A percentile compares a stretch with the other conserved stretches of the same genome.
Conservation (phyloP, 2,329 filamentous ascomycete species). For the Calonectria henricotiae region DNA sequence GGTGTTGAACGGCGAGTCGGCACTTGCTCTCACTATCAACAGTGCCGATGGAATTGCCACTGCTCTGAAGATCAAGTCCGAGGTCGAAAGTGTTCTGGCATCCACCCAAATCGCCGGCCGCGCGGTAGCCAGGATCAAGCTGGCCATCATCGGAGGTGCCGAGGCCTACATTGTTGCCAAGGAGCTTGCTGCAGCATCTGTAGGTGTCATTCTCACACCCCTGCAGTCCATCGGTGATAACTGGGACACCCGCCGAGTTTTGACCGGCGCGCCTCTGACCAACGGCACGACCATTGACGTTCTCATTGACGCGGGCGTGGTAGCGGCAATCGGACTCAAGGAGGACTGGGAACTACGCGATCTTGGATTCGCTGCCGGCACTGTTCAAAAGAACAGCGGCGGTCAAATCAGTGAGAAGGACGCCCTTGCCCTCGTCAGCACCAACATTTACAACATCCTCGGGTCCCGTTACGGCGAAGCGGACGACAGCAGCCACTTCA, state of each 20-base stretch:
- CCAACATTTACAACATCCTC: slow-evolving; percentile 73
- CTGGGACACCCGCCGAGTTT: slow-evolving; percentile 76
- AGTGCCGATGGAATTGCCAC: slow-evolving; percentile 76
- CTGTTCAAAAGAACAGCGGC: slow-evolving; percentile 70
- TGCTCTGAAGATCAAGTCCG: slow-evolving; percentile 72
- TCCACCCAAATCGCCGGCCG: slow-evolving; percentile 17
- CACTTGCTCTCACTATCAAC: slow-evolving; percentile 74
- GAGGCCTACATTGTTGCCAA: slow-evolving; percentile 75
- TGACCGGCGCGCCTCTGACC: slow-evolving; percentile 77
- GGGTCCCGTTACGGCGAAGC: slow-evolving; percentile 61
- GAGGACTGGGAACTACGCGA: slow-evolving; percentile 77
- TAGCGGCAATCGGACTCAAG: slow-evolving; percentile 71
- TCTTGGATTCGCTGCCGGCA: slow-evolving; percentile 73
- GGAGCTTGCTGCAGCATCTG: slow-evolving; percentile 71
- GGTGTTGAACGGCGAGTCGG: slow-evolving; percentile 69
- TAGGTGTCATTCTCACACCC: slow-evolving; percentile 75
- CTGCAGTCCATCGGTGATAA: slow-evolving; percentile 69
- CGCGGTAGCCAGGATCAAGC: slow-evolving; percentile 59
- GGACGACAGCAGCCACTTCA: slow-evolving; percentile 66
- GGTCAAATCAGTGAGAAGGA: slow-evolving; percentile 70
- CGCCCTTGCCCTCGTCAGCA: slow-evolving; percentile 72
- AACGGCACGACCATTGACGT: slow-evolving; percentile 75
- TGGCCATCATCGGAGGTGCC: slow-evolving; percentile 75
- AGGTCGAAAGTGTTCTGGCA: slow-evolving; percentile 65
- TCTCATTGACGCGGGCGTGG: slow-evolving; percentile 73